Percentiles rank a stretch among this genome's conserved stretches.
phyloP scores from a whole-genome alignment of 805 yeast genomes.

The Vanderwaltozyma verrucispora region DNA sequence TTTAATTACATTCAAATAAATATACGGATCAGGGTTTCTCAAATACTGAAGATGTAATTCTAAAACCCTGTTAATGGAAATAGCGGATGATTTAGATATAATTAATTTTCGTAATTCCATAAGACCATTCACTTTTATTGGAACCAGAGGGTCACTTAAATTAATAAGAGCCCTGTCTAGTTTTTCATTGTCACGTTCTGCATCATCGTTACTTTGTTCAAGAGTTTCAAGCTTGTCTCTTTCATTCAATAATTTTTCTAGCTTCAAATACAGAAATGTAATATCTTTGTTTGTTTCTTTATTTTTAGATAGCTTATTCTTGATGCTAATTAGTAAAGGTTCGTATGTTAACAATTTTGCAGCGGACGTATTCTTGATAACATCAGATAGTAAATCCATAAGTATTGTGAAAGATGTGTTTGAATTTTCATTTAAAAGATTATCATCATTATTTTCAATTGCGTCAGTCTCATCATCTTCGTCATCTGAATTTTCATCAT shows the following conservation, averaged over 20 bases:
- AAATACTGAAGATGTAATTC: constrained; percentile 54
- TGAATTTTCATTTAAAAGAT: not conserved
- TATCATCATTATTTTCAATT: too few species aligned
- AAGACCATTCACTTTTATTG: constrained; percentile 81
- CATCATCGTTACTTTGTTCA: not conserved
- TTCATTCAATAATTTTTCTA: too few species aligned
- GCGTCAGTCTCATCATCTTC: not conserved
- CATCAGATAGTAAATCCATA: constrained; percentile 31
- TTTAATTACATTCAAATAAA: constrained; percentile 75
- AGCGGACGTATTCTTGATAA: constrained; percentile 25
- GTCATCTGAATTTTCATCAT: constrained; percentile 18
- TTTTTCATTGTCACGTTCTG: constrained; percentile 24
- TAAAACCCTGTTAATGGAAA: constrained; percentile 45
- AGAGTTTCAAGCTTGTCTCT: too few species aligned
- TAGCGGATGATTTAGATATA: constrained; percentile 37
- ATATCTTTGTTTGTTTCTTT: too few species aligned
- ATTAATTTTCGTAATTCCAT: constrained; percentile 49
- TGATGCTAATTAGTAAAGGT: constrained; percentile 24
- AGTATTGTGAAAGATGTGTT: constrained; percentile 20
- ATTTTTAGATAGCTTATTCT: constrained; percentile 8
- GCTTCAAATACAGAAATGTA: too few species aligned
- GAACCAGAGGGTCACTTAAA: constrained; percentile 68
- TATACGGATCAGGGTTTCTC: constrained; percentile 73
- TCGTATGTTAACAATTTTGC: constrained; percentile 12
- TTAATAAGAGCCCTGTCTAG: constrained; percentile 54